phyloP scores from a whole-genome alignment of 2,329 filamentous ascomycete genomes.

The Penicillium sp. region DNA sequence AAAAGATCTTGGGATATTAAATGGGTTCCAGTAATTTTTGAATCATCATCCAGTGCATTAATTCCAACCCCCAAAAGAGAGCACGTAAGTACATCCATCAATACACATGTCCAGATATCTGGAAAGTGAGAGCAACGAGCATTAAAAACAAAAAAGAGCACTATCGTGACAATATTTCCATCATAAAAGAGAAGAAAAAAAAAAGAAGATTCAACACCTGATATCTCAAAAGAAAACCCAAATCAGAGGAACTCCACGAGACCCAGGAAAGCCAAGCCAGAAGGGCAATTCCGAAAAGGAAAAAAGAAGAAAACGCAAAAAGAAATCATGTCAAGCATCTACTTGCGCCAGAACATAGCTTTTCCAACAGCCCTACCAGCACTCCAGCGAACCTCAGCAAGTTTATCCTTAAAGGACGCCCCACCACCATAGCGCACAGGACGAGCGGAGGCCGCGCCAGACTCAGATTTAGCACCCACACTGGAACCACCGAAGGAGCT shows the following conservation, averaged over 20 bases:
- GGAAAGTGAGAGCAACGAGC: background rate
- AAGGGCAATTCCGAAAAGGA: background rate
- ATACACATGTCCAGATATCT: slow-evolving; percentile 16
- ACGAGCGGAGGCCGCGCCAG: slow-evolving; percentile 11
- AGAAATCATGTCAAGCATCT: slow-evolving; percentile 7
- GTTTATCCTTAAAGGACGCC: slow-evolving; percentile 35
- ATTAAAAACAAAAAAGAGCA: slow-evolving; percentile 5
- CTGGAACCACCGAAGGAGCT: slow-evolving; percentile 24
- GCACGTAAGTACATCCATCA: slow-evolving; percentile 18
- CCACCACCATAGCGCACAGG: slow-evolving; percentile 33
- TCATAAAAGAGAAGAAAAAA: slow-evolving; percentile 16
- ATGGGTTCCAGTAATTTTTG: background rate
- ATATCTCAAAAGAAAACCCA: slow-evolving; percentile 6
- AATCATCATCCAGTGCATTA: slow-evolving; percentile 1
- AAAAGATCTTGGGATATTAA: background rate
- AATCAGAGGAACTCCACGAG: slow-evolving; percentile 3
- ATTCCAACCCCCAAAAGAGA: background rate
- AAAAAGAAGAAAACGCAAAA: background rate
- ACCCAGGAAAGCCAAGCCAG: background rate
- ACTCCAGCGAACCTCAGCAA: slow-evolving; percentile 37
- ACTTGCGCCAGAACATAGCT: slow-evolving; percentile 43
- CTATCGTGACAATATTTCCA: slow-evolving; percentile 25
- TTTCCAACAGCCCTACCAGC: slow-evolving; percentile 34
- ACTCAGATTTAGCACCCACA: slow-evolving; percentile 21
- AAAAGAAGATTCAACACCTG: slow-evolving; percentile 8